Evolutionary conservation across 768 basidiomycete species (phyloP), one percentile per base, ranked within the genome.

Genomic region (Erythrobasidium yunnanense): DNA sequence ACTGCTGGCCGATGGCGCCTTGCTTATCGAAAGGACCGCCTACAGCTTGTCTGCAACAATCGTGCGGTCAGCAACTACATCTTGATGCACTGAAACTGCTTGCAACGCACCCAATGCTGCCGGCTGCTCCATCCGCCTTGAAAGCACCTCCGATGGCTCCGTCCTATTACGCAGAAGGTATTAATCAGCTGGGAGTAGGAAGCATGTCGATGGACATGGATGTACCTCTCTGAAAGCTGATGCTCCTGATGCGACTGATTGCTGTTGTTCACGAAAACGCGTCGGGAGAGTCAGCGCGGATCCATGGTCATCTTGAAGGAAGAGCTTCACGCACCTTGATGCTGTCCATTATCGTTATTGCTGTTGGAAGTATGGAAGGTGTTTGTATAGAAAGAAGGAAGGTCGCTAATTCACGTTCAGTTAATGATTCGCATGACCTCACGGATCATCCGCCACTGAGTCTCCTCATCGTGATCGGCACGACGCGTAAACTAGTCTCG

Each of bases 21-120:
- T 51, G 11, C 49, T 51, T 51, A 25, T 51, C 49, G 49, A 51
- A 51, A 51, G 49, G 49, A 18, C 49, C 49, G 11, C 49, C 49
- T 15, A 51, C 25, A 25, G 13, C 23, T 25, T 51, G 49, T 11
- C 49, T 51, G 22, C n/a, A 11, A n/a, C n/a, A n/a, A n/a, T n/a
- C n/a, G n/a, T n/a, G n/a, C n/a, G n/a, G n/a, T n/a, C n/a, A n/a
- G n/a, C n/a, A n/a, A n/a, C n/a, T n/a, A n/a, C n/a, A n/a, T n/a
- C n/a, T n/a, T n/a, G n/a, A n/a, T n/a, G n/a, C n/a, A n/a, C n/a
- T n/a, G n/a, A n/a, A n/a, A n/a, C n/a, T n/a, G n/a, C n/a, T n/a
- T n/a, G n/a, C n/a, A n/a, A n/a, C n/a, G 8, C 22, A 51, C 49
- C 13, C 49, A 8, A 25, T 51, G 49, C 13, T 13, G 49, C 49